These are phyloP conservation scores for Uronychia binucleata DNA, from an alignment of 73 alveolate genomes.

Conservation along the genomic window DNA sequence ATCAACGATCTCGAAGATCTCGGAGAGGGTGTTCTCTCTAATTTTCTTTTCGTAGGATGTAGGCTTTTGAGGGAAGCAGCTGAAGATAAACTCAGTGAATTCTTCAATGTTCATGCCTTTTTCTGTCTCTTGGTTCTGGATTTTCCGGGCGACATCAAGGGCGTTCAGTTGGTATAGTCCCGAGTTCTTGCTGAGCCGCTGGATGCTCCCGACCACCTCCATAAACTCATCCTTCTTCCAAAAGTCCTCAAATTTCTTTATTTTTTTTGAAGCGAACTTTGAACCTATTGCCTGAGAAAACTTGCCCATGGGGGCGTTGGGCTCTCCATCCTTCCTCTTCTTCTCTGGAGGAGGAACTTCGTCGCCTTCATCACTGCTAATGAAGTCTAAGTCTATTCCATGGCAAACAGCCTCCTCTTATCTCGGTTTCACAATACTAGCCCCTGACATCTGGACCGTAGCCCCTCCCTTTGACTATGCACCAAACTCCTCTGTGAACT, in stretches of 20 bases:
- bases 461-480: not conserved
- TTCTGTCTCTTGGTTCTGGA: constrained; percentile 6
- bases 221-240: constrained; percentile 1
- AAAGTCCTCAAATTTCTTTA: not conserved
- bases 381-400: not conserved
- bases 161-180: constrained; percentile 23
- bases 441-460: not conserved
- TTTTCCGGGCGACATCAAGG: not conserved
- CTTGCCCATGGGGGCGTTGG: too few relatives aligned
- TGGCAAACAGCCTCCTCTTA: not conserved
- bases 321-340: not conserved
- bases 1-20: constrained; percentile 23
- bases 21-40: constrained; percentile 8
- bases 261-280: not conserved
- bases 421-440: not conserved
- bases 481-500: not conserved
- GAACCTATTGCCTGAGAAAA: not conserved
- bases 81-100: constrained; percentile 16
- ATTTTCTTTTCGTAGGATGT: constrained; percentile 15
- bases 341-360: not conserved
- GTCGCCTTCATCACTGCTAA: not conserved
- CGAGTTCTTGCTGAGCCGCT: not conserved
- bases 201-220: not conserved
- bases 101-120: constrained; percentile 22
- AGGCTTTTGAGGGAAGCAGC: not conserved